A percentile compares a stretch with the other conserved stretches of the same genome.
Conservation (phyloP, 2,329 filamentous ascomycete genomes). For the Colletotrichum sp. region DNA sequence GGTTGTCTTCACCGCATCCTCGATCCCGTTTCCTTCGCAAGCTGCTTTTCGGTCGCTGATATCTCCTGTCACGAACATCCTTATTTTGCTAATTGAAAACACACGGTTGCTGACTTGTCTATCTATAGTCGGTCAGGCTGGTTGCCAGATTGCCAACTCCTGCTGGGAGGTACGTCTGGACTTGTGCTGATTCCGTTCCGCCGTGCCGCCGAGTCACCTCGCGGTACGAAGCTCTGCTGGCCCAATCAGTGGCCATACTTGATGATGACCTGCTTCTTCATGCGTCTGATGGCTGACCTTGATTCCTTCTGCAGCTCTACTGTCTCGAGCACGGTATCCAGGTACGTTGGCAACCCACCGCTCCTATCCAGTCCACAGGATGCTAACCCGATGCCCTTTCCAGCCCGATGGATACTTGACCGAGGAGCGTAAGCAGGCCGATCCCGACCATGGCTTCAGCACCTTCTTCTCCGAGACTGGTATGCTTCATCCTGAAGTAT, state of each 20-base stretch:
- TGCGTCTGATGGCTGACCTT: background rate
- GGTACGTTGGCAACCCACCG: constrained; percentile 63
- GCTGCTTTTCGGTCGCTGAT: background rate
- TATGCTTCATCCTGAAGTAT: constrained; percentile 47
- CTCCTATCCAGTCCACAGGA: background rate
- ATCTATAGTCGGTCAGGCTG: constrained; percentile 92
- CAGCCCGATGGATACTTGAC: constrained; percentile 99
- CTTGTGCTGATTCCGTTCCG: background rate
- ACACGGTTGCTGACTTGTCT: constrained; percentile 51
- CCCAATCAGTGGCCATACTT: background rate
- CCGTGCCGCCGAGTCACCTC: background rate
- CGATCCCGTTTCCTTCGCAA: constrained; percentile 23
- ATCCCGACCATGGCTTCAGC: constrained; percentile 97
- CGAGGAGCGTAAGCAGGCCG: constrained; percentile 92
- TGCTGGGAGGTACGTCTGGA: constrained; percentile 94
- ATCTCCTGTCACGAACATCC: constrained; percentile 25
- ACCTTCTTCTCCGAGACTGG: constrained; percentile 99
- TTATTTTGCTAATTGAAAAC: background rate
- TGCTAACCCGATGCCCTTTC: background rate
- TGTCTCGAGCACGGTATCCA: constrained; percentile 99
- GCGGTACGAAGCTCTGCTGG: background rate
- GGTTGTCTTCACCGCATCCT: constrained; percentile 48
- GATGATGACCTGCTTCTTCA: background rate
- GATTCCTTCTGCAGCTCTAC: constrained; percentile 75
- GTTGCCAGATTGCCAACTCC: constrained; percentile 99